A percentile compares a stretch with the other conserved stretches of the same genome.
phyloP scores from a whole-genome alignment of 164 flowering plant genomes.

The Kalanchoe fedtschenkoi region DNA sequence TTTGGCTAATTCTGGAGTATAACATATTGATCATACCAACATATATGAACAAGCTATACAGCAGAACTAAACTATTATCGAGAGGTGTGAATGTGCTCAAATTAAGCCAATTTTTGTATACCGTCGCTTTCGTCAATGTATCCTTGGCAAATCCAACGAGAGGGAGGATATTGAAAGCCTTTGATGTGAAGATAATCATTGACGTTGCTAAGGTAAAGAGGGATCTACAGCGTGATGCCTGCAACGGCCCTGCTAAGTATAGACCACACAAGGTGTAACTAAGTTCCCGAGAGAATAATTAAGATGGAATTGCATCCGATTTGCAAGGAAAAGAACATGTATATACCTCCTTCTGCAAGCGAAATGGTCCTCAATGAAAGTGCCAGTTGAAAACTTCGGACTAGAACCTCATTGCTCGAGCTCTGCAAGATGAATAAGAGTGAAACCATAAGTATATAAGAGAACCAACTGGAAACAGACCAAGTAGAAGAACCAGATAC shows the following conservation, averaged over 20 bases:
- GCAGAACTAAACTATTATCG: no score
- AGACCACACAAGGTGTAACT: not conserved
- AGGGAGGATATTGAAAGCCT: constrained; percentile 53
- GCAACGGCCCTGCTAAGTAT: constrained; percentile 47
- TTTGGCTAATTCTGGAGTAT: no score
- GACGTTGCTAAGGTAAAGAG: constrained; percentile 70
- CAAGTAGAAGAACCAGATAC: not conserved
- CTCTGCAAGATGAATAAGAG: constrained; percentile 39
- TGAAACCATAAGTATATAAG: not conserved
- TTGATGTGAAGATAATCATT: constrained; percentile 73
- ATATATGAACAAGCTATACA: no score
- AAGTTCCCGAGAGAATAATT: not conserved
- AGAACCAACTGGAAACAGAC: not conserved
- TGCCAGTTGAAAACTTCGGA: constrained; percentile 87
- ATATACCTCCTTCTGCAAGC: constrained; percentile 57
- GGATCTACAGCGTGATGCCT: constrained; percentile 83
- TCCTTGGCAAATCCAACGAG: constrained; percentile 44
- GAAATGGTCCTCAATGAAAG: constrained; percentile 71
- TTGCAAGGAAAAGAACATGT: not conserved
- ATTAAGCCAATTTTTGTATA: not conserved
- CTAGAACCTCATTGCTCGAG: constrained; percentile 62
- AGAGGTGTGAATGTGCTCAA: no score
- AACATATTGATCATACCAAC: no score
- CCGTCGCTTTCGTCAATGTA: constrained; percentile 36
- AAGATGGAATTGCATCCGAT: not conserved